Evolutionary conservation across 768 basidiomycete genomes (phyloP), one percentile per base, ranked within the genome.

Genomic region (Tricholoma sp.): DNA sequence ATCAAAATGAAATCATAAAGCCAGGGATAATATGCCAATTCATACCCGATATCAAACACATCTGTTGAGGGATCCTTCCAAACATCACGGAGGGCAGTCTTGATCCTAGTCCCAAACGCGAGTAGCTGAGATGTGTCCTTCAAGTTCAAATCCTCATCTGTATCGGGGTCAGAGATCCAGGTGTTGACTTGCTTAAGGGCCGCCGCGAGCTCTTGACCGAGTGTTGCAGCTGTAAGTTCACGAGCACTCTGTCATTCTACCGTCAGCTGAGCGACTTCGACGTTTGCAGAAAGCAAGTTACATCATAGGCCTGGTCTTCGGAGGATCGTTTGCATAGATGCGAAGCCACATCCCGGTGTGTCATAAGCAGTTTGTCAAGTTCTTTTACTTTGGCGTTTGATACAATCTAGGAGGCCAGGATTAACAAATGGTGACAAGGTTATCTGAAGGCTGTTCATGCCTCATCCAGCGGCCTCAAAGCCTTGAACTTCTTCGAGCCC

Each of bases 1-100:
- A 35, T 52, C n/a, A 52, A 14, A 3, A 56, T 55, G 45, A 8
- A 58, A 27, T 27, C 18, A 52, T 2, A 34, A 35, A 24, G 39
- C 32, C 31, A 10, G 16, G 46, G 7, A 5, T 16, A 2, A 24
- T 29, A n/a, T 57, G 56, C 31, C 24, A 51, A 8, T 0, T 69
- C 81, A 45, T 66, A 94, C 92, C 85, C 89, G 27, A 85, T 80
- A 67, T 93, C 88, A 56, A 96, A 97, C 2, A 96, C 82, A 65
- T 93, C 89, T 9, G 73, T 76, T 0, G 79, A 69, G 7, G 80
- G 74, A 45, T 85, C 85, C 56, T 83, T 83, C 90, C 94, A 94
- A 1, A 91, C 81, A 50, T 80, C 81, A 21, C 83, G 79, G 51
- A 95, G 68, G 1, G 90, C 84, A 5, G 63, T 66, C 68, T 88